Conservation (phyloP, 352 stramenopile species). For the Hyaloperonospora brassicae region DNA sequence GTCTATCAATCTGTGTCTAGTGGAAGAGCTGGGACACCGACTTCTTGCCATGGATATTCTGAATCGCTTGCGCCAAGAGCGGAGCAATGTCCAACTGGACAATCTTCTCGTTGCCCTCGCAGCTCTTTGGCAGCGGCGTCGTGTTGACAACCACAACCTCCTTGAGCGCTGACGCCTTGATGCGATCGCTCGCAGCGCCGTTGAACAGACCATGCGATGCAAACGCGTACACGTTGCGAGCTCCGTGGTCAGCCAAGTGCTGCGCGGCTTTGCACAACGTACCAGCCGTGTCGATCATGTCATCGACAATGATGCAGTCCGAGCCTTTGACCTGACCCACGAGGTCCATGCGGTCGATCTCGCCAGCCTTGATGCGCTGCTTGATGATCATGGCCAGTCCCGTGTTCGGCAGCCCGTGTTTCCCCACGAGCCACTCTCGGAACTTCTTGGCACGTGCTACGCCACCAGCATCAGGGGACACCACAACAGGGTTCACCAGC, state of each 20-base stretch:
- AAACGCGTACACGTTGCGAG: slow-evolving; percentile 98
- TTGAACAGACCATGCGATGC: slow-evolving; percentile 98
- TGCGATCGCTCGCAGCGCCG: slow-evolving; percentile 83
- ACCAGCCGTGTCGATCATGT: slow-evolving; percentile 99
- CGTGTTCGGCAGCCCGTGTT: slow-evolving; percentile 95
- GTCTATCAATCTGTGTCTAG: slow-evolving; percentile 45
- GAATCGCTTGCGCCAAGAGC: slow-evolving; percentile 97
- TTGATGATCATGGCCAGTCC: slow-evolving; percentile 99
- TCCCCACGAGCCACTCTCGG: slow-evolving; percentile 96
- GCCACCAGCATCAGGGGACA: slow-evolving; percentile 98
- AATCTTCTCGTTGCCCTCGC: slow-evolving; percentile 95
- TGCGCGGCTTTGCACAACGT: slow-evolving; percentile 98
- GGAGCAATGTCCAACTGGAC: slow-evolving; percentile 96
- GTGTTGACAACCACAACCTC: slow-evolving; percentile 89
- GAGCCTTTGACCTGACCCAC: slow-evolving; percentile 97
- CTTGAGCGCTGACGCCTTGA: slow-evolving; percentile 87
- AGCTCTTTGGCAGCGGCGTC: slow-evolving; percentile 74
- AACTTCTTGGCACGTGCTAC: slow-evolving; percentile 99
- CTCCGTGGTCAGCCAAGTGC: slow-evolving; percentile 92
- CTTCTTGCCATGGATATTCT: slow-evolving; percentile 99
- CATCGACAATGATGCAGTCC: slow-evolving; percentile 99
- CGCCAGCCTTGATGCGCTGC: slow-evolving; percentile 95
- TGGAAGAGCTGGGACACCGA: slow-evolving; percentile 99
- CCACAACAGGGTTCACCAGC: slow-evolving; percentile 98
- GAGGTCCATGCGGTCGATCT: slow-evolving; percentile 99